phyloP scores from a whole-genome alignment of 345 rosid species.

The Cochlearia excelsa region DNA sequence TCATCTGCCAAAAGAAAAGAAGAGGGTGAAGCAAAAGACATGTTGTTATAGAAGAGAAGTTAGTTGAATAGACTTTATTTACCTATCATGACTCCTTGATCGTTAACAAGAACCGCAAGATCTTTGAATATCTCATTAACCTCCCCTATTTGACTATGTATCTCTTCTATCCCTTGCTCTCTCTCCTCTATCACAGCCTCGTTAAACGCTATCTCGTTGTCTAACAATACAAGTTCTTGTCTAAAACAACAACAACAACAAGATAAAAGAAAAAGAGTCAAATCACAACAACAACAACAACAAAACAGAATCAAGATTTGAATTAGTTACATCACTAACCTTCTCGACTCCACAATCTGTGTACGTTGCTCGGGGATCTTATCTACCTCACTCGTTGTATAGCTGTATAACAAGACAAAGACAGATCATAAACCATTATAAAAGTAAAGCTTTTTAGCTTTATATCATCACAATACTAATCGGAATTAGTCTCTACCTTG shows the following conservation, averaged over 20 bases:
- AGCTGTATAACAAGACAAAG: constrained; percentile 38
- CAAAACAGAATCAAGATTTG: too few species aligned
- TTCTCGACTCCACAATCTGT: constrained; percentile 37
- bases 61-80: background rate
- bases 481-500: constrained; percentile 23
- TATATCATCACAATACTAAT: background rate
- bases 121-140: constrained; percentile 95
- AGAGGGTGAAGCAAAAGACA: constrained; percentile 4
- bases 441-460: background rate
- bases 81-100: constrained; percentile 94
- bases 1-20: constrained; percentile 53
- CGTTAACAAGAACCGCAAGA: constrained; percentile 92
- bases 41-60: background rate
- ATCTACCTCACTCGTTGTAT: constrained; percentile 29
- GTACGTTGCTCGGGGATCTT: constrained; percentile 26
- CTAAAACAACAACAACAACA: constrained; percentile 41
- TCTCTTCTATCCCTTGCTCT: constrained; percentile 89
- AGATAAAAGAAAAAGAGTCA: background rate
- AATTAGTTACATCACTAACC: constrained; percentile 12
- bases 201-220: constrained; percentile 87
- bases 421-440: background rate
- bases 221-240: constrained; percentile 79
- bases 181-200: constrained; percentile 96
- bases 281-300: background rate
- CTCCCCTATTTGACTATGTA: constrained; percentile 89